Base-by-base conservation (phyloP, 2,329 filamentous ascomycete genomes). In the Pseudogymnoascus sp. region DNA sequence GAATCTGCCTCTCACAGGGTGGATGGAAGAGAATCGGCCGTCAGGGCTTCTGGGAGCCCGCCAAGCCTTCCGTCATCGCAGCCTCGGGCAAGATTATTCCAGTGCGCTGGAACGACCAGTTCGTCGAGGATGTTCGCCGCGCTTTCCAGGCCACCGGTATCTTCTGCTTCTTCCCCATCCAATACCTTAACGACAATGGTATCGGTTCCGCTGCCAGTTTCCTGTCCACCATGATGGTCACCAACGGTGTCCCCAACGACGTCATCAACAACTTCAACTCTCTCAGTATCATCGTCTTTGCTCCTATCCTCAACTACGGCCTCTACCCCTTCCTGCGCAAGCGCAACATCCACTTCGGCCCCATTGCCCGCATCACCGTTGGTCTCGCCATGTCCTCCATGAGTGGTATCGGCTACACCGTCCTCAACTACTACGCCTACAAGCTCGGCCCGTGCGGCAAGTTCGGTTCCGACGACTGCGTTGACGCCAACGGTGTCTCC, bases 41-140 rank as follows among this genome's bases (percentile, higher is more conserved):
- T 2, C 42, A 76, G 25, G 78, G 78, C 23, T 87, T 89, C 75
- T 91, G 87, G 82, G 84, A 91, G 19, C 71, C 79, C 4, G 85
- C 84, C 62, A 89, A 89, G 76, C 88, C 89, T 2, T 88, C 84
- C 1, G 77, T 79, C 41, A 77, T 89, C 5, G 77, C 82, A 8
- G 75, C 79, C 28, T 75, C 73, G 1, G 72, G 79, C 66, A 83
- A 84, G 62, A 88, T 88, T 0, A 61, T 64, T 0, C 91, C 87
- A 84, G 91, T 92, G 84, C 87, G 85, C 0, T 92, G 91, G 70
- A 89, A 92, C 65, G 90, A 93, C 68, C 83, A 82, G 42, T 93
- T 89, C 85, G 89, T 93, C 28, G 88, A 91, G 69, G 88, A 92
- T 71, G 85, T 92, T 60, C 81, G 81, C 60, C 87, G 89, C 74